A percentile compares a stretch with the other conserved stretches of the same genome.
Conservation (phyloP, 1,139 yeast species). For the Magnusiomyces fungicola region DNA sequence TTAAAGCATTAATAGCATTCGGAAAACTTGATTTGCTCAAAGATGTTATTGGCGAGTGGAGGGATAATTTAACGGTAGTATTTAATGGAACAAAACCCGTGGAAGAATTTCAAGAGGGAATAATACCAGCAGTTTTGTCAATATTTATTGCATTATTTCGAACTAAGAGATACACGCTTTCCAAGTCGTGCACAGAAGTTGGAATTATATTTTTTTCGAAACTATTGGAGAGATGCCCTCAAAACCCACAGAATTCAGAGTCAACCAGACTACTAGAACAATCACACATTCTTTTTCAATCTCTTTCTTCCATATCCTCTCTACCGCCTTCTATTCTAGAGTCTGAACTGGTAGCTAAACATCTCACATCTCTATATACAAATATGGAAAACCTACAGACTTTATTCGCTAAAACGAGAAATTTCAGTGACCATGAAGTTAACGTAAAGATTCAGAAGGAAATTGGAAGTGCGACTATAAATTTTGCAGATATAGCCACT, state of each 20-base stretch:
- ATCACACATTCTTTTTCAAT: background rate
- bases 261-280: too few species aligned
- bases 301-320: background rate
- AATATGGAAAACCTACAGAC: background rate
- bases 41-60: conserved; percentile 1
- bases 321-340: background rate
- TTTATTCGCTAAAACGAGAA: background rate
- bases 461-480: background rate
- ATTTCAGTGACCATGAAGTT: background rate
- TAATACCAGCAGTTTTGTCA: background rate
- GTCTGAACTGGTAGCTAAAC: background rate
- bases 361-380: background rate
- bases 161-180: background rate
- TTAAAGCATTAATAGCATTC: conserved; percentile 3
- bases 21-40: background rate
- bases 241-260: too few species aligned
- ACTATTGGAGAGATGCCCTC: too few species aligned
- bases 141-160: background rate
- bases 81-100: background rate
- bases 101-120: background rate
- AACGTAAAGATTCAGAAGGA: background rate
- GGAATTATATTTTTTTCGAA: background rate
- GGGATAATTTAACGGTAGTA: background rate
- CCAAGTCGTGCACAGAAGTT: background rate
- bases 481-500: background rate